Conservation (phyloP, 2,329 filamentous ascomycete species). For the Lachnellula suecica region DNA sequence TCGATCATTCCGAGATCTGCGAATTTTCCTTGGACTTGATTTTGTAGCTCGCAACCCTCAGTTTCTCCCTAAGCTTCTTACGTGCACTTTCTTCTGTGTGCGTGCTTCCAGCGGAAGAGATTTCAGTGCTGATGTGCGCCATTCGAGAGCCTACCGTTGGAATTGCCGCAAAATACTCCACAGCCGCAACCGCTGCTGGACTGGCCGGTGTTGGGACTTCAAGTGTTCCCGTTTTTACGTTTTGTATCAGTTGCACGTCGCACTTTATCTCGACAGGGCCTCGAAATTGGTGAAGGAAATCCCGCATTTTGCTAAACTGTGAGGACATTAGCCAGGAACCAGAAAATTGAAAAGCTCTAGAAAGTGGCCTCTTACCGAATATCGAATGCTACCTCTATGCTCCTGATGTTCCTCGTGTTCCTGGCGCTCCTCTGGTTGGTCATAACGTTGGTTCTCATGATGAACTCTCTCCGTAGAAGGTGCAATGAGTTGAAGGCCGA, state of each 20-base stretch:
- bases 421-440: too few species aligned
- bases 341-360: too few species aligned
- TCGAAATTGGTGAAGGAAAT: too few species aligned
- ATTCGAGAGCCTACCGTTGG: background rate
- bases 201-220: background rate
- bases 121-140: background rate
- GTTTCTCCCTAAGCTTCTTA: background rate
- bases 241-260: background rate
- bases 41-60: background rate
- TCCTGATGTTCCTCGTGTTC: too few species aligned
- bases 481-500: too few species aligned
- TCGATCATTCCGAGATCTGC: background rate
- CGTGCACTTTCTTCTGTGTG: background rate
- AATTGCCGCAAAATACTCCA: background rate
- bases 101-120: background rate
- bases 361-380: too few species aligned
- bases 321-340: too few species aligned
- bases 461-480: too few species aligned
- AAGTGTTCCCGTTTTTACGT: background rate
- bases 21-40: background rate
- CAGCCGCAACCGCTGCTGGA: too few species aligned
- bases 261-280: background rate
- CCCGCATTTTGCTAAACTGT: background rate
- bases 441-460: too few species aligned
- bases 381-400: too few species aligned